phyloP scores from a whole-genome alignment of 805 yeast genomes.

The Lachancea waltii region DNA sequence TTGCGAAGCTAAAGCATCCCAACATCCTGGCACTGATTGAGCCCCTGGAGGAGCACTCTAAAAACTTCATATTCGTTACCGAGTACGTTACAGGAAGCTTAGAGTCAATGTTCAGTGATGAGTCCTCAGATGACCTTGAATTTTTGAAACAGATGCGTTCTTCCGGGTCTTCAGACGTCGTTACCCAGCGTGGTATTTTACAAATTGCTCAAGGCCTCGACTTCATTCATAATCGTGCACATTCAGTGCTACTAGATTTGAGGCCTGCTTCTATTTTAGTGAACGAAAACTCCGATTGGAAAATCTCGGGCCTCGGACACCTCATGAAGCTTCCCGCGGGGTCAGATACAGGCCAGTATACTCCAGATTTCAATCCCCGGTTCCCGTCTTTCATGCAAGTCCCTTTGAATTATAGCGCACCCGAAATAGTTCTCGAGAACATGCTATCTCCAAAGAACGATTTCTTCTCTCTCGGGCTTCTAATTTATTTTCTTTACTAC shows the following conservation, averaged over 20 bases:
- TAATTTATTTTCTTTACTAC: constrained; percentile 66
- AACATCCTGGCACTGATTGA: constrained; percentile 76
- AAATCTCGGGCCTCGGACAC: constrained; percentile 67
- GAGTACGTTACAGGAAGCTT: constrained; percentile 65
- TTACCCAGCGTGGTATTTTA: constrained; percentile 75
- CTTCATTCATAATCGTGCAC: constrained; percentile 73
- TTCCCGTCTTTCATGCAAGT: constrained; percentile 67
- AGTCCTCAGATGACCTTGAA: constrained; percentile 25
- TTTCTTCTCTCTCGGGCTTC: constrained; percentile 74
- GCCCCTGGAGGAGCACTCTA: constrained; percentile 81
- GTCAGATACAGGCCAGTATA: constrained; percentile 47
- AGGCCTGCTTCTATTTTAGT: constrained; percentile 73
- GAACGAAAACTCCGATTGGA: constrained; percentile 90
- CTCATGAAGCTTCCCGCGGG: constrained; percentile 43
- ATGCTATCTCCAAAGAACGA: constrained; percentile 65
- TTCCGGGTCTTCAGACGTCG: constrained; percentile 52
- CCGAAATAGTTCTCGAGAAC: constrained; percentile 68
- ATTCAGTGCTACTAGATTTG: constrained; percentile 68
- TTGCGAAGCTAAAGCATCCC: constrained; percentile 86
- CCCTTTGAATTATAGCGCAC: constrained; percentile 72
- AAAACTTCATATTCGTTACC: constrained; percentile 72
- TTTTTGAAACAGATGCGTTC: constrained; percentile 23
- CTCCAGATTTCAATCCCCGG: constrained; percentile 69
- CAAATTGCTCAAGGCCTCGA: constrained; percentile 73
- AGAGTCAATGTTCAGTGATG: constrained; percentile 34